phyloP scores from a whole-genome alignment of 345 rosid species.

The Lenwebbia sp. region DNA sequence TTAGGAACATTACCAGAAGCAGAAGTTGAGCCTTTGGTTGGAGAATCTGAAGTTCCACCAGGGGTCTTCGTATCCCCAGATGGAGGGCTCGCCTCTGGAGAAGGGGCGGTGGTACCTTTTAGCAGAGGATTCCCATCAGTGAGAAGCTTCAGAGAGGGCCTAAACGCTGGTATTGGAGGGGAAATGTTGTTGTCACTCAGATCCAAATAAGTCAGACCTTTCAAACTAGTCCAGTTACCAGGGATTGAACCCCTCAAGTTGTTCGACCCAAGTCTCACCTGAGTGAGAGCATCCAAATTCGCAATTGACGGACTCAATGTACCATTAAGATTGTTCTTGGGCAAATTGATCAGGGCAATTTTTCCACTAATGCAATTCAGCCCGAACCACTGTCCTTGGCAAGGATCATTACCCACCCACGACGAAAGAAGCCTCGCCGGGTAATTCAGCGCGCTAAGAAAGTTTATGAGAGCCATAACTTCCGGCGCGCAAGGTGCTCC shows the following conservation, averaged over 20 bases:
- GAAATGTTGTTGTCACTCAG: slow-evolving; percentile 45
- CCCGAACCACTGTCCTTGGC: slow-evolving; percentile 48
- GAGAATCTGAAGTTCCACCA: not conserved
- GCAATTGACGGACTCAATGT: slow-evolving; percentile 54
- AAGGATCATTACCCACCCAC: slow-evolving; percentile 62
- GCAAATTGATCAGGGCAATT: slow-evolving; percentile 30
- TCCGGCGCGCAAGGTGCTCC: slow-evolving; percentile 43
- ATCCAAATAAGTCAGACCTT: slow-evolving; percentile 39
- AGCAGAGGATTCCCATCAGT: slow-evolving; percentile 33
- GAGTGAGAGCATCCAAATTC: slow-evolving; percentile 28
- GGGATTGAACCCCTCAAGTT: slow-evolving; percentile 41
- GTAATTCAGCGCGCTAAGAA: slow-evolving; percentile 48
- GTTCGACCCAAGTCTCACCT: slow-evolving; percentile 37
- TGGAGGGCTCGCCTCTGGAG: slow-evolving; percentile 12
- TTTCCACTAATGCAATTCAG: slow-evolving; percentile 17
- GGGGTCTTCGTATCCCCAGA: slow-evolving; percentile 5
- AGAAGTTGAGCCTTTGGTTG: slow-evolving; percentile 7
- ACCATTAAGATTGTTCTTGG: slow-evolving; percentile 42
- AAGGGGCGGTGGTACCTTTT: slow-evolving; percentile 4
- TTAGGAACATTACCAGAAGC: not conserved
- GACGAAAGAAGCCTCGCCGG: slow-evolving; percentile 40
- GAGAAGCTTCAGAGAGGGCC: slow-evolving; percentile 13
- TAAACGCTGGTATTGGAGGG: slow-evolving; percentile 47
- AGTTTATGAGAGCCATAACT: slow-evolving; percentile 54
- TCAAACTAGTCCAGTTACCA: slow-evolving; percentile 43